Evolutionary conservation across 352 stramenopile genomes (phyloP).

Genomic region (Globisporangium alternatum): DNA sequence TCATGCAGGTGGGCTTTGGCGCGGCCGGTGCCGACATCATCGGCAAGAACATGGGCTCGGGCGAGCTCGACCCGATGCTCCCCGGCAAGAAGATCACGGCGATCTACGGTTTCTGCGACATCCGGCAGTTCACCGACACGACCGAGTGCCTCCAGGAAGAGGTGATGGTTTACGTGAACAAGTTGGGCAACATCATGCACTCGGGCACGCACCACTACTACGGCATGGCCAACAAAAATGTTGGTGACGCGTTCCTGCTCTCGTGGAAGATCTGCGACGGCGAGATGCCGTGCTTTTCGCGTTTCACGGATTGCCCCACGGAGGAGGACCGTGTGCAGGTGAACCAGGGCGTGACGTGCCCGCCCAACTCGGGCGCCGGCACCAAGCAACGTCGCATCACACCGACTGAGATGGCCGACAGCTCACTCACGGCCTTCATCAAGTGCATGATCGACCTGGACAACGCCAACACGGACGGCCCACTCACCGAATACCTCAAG

Average conservation of each 20-base stretch:
- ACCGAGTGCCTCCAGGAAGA: slow-evolving; percentile 90
- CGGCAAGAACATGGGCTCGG: slow-evolving; percentile 84
- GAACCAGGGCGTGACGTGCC: slow-evolving; percentile 68
- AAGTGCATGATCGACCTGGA: slow-evolving; percentile 91
- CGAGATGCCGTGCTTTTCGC: slow-evolving; percentile 72
- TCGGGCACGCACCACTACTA: slow-evolving; percentile 83
- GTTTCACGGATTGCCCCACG: slow-evolving; percentile 74
- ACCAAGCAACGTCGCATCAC: slow-evolving; percentile 67
- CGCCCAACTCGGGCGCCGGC: slow-evolving; percentile 58
- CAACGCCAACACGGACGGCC: slow-evolving; percentile 76
- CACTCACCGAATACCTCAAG: slow-evolving; percentile 66
- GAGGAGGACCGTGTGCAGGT: slow-evolving; percentile 73
- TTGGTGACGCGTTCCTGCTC: slow-evolving; percentile 92
- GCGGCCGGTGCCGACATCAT: slow-evolving; percentile 82
- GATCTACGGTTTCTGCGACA: slow-evolving; percentile 95
- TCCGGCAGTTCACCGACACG: slow-evolving; percentile 92
- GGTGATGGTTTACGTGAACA: slow-evolving; percentile 92
- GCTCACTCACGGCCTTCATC: slow-evolving; percentile 93
- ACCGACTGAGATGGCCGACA: slow-evolving; percentile 91
- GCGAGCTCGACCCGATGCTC: slow-evolving; percentile 87
- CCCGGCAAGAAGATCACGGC: slow-evolving; percentile 90
- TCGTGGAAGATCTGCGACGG: slow-evolving; percentile 92
- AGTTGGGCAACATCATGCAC: slow-evolving; percentile 89
- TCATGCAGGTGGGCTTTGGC: slow-evolving; percentile 86
- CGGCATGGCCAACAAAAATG: slow-evolving; percentile 88